Percentiles rank a stretch among this genome's conserved stretches.
Evolutionary conservation across 2,329 filamentous ascomycete species (phyloP).

Genomic region (Talaromyces rugulosus): DNA sequence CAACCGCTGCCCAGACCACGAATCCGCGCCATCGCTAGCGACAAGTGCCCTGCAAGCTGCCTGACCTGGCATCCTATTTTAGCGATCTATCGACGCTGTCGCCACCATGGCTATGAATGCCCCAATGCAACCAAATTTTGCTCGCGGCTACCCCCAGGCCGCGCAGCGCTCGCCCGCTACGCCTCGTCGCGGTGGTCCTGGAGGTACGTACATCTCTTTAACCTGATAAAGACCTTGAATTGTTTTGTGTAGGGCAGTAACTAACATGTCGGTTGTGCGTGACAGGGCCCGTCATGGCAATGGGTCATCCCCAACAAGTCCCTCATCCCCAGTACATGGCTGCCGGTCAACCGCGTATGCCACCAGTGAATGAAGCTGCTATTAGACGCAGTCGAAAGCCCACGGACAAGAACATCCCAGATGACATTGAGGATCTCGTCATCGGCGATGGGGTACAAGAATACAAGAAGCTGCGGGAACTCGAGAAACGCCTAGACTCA

Average conservation of each 20-base stretch:
- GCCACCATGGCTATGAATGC: constrained; percentile 28
- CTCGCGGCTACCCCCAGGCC: constrained; percentile 36
- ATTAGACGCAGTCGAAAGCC: constrained; percentile 83
- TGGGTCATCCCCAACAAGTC: constrained; percentile 32
- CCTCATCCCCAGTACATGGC: constrained; percentile 35
- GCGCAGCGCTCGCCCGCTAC: constrained; percentile 40
- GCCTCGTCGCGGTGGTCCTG: constrained; percentile 35
- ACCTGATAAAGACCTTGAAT: constrained; percentile 2
- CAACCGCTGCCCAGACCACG: neutral
- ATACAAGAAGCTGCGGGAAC: constrained; percentile 78
- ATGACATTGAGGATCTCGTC: constrained; percentile 77
- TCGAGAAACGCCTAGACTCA: constrained; percentile 84
- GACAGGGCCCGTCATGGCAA: constrained; percentile 29
- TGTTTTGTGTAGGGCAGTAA: neutral
- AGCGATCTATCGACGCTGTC: constrained; percentile 1
- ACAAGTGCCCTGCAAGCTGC: neutral
- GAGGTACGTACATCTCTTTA: constrained; percentile 26
- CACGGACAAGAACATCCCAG: constrained; percentile 90
- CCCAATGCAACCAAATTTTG: constrained; percentile 40
- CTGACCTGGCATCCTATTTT: neutral
- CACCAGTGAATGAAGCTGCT: constrained; percentile 44
- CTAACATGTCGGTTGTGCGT: constrained; percentile 14
- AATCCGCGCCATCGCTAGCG: neutral
- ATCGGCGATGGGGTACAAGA: constrained; percentile 76
- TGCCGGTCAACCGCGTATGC: constrained; percentile 27